These are phyloP conservation scores for Melastoma candidum DNA, from an alignment of 441 rosid species.

Conservation along the genomic window DNA sequence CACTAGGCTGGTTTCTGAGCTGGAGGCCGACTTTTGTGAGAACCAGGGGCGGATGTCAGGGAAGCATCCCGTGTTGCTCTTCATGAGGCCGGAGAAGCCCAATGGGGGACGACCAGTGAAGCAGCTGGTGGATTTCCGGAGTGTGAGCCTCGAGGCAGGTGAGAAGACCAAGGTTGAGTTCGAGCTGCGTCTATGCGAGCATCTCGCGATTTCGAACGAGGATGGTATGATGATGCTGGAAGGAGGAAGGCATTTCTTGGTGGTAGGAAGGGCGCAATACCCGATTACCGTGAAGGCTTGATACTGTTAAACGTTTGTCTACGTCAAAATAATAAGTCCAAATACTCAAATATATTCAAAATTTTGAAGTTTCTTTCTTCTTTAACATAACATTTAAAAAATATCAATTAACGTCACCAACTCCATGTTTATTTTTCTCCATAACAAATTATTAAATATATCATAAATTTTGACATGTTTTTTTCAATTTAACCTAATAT, in stretches of 20 bases:
- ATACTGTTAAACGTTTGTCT: neutral
- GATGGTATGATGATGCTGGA: slow-evolving; percentile 57
- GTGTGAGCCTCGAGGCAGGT: slow-evolving; percentile 40
- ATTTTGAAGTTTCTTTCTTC: no score
- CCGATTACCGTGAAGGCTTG: slow-evolving; percentile 32
- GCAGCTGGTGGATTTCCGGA: slow-evolving; percentile 55
- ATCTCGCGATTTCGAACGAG: slow-evolving; percentile 31
- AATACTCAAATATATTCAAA: no score
- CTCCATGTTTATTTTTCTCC: no score
- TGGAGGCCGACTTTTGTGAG: slow-evolving; percentile 35
- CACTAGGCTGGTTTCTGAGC: slow-evolving; percentile 31
- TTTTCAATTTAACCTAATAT: no score
- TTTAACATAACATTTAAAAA: no score
- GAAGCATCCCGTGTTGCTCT: slow-evolving; percentile 71
- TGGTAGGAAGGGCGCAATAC: slow-evolving; percentile 53
- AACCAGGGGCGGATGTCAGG: slow-evolving; percentile 59
- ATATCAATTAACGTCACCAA: no score
- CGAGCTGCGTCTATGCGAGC: slow-evolving; percentile 52
- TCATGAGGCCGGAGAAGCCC: slow-evolving; percentile 27
- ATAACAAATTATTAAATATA: no score
- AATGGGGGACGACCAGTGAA: slow-evolving; percentile 46
- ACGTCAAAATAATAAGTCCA: no score
- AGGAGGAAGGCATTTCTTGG: slow-evolving; percentile 49
- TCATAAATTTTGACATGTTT: no score
- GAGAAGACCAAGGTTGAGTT: slow-evolving; percentile 42